Evolutionary conservation across 108 stramenopile species (phyloP), one percentile per base, ranked within the genome.

Genomic region (Hondaea fermentalgiana): DNA sequence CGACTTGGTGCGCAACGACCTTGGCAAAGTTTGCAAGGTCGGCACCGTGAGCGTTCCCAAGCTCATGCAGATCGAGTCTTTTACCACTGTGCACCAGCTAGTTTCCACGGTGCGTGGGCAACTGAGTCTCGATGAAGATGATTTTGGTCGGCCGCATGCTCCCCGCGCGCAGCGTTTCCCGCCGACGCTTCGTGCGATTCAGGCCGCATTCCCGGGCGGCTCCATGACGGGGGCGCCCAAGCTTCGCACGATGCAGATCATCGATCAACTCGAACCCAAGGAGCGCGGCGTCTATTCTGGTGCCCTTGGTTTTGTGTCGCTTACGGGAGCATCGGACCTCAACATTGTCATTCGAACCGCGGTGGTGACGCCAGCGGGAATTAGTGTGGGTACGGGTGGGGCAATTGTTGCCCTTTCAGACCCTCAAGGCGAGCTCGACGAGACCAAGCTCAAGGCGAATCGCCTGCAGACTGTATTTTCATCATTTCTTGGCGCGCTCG

Each of bases 141-240:
- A 51, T n/a, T 69, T 69, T 69, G 64, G 64, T 23, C 64, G 25
- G 64, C 25, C 42, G 3, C 57, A 87, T 57, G 57, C 25, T 8
- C 87, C 29, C 6, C 57, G 53, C 28, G 87, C 23, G 16, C 57
- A 45, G 58, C 57, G 25, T n/a, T 42, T 83, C 19, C 72, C 72
- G 16, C 44, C 72, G 3, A 35, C 57, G 10, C 49, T 55, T 53
- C 93, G 88, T 89, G 94, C 95, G 2, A 92, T 97, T 17, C 97
- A 98, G 88, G 96, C 97, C n/a, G 94, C 96, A 51, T 99, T 99
- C 88, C 98, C 98, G 0, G 97, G 97, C 29, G 98, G 98, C 3
- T 97, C 97, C 87, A 99, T 99, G 98, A 98, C 98, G 51, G 98
- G 98, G n/a, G 98, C 98, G 23, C 98, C 98, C 47, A 99, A 99